Percentiles rank a stretch among this genome's conserved stretches.
Conservation (phyloP, 305 asterid genomes). For the Ajuga reptans region DNA sequence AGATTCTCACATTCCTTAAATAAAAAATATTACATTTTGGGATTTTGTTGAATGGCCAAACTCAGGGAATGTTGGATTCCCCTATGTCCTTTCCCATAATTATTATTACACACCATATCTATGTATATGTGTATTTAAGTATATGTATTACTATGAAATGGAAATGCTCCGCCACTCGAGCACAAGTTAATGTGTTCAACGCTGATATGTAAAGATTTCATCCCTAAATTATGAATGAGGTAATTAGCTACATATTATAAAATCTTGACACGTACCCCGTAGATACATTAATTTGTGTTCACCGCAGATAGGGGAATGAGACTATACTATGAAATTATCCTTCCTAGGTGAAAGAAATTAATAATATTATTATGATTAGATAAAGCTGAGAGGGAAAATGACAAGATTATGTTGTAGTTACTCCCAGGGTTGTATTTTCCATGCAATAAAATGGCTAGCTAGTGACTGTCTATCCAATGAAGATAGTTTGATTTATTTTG, state of each 20-base stretch:
- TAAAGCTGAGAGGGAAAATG: conserved; percentile 39
- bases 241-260: no score
- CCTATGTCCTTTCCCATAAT: conserved; percentile 34
- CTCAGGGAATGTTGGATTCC: conserved; percentile 93
- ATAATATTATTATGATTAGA: conserved; percentile 19
- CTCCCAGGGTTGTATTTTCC: conserved; percentile 27
- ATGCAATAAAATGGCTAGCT: conserved; percentile 35
- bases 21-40: conserved; percentile 31
- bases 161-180: no score
- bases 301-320: no score
- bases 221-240: no score
- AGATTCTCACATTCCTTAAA: conserved; percentile 59
- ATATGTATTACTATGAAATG: no score
- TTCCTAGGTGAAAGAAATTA: not conserved
- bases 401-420: conserved; percentile 43
- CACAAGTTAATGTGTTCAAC: no score
- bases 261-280: no score
- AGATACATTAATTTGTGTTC: no score
- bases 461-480: conserved; percentile 35
- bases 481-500: conserved; percentile 31
- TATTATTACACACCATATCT: not conserved
- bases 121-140: no score
- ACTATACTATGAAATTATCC: not conserved
- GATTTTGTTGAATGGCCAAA: conserved; percentile 71
- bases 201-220: no score